Conservation (phyloP, 352 stramenopile genomes). For the Pythium folliculosum region DNA sequence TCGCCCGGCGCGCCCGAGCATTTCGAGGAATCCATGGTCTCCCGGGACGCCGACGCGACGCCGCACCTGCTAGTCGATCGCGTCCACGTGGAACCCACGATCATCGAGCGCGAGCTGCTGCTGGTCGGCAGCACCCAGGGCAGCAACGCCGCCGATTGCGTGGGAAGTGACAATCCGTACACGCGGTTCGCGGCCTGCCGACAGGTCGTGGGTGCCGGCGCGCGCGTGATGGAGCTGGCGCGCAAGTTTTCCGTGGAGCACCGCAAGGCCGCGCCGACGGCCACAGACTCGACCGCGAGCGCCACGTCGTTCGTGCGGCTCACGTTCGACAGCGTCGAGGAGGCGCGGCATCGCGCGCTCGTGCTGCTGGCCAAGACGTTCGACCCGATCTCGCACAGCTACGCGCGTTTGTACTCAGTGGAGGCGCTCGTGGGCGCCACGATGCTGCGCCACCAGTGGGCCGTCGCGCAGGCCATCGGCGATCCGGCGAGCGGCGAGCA, state of each 20-base stretch:
- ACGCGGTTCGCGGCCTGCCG: slow-evolving; percentile 40
- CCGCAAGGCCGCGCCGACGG: slow-evolving; percentile 28
- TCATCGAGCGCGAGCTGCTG: slow-evolving; percentile 66
- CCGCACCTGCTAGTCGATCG: slow-evolving; percentile 50
- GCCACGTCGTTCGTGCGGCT: slow-evolving; percentile 63
- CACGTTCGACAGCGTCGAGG: slow-evolving; percentile 69
- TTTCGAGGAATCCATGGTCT: slow-evolving; percentile 63
- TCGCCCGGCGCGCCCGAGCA: slow-evolving; percentile 46
- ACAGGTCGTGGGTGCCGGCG: slow-evolving; percentile 37
- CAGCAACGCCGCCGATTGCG: slow-evolving; percentile 5
- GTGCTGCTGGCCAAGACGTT: slow-evolving; percentile 79
- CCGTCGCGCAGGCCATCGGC: slow-evolving; percentile 43
- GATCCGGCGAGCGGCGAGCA: slow-evolving; percentile 29
- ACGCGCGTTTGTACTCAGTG: slow-evolving; percentile 61
- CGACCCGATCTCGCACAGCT: slow-evolving; percentile 56
- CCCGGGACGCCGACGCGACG: slow-evolving; percentile 53
- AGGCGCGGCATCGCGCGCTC: slow-evolving; percentile 65
- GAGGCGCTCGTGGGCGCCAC: slow-evolving; percentile 53
- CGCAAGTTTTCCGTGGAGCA: slow-evolving; percentile 37
- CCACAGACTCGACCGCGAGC: slow-evolving; percentile 24
- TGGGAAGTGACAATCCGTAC: slow-evolving; percentile 43
- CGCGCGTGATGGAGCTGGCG: slow-evolving; percentile 48
- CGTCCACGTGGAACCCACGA: slow-evolving; percentile 55
- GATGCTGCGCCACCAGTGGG: slow-evolving; percentile 71
- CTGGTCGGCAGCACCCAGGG: slow-evolving; percentile 25